These are phyloP conservation scores for Saccharomycopsis oosterbeekiorum DNA, from an alignment of 805 yeast species.

Conservation along the genomic window DNA sequence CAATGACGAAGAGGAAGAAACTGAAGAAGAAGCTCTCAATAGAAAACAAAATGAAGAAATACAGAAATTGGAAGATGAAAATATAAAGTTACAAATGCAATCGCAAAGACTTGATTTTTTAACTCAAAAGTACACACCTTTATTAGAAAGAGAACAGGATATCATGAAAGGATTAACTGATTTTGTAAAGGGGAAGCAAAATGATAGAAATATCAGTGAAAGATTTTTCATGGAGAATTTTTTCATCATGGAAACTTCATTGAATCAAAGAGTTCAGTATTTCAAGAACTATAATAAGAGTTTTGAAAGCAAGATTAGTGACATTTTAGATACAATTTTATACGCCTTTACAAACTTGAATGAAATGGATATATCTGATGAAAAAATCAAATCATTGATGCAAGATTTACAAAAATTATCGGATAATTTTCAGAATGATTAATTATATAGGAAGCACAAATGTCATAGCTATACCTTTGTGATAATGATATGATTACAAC, in stretches of 20 bases:
- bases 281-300: constrained; percentile 4
- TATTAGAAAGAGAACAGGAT: constrained; percentile 17
- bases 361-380: neutral
- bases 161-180: constrained; percentile 17
- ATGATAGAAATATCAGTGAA: constrained; percentile 11
- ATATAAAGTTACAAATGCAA: constrained; percentile 13
- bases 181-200: constrained; percentile 13
- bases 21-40: neutral
- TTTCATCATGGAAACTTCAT: neutral
- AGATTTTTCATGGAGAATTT: constrained; percentile 6
- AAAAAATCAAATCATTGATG: neutral
- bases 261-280: constrained; percentile 1
- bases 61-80: constrained; percentile 8
- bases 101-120: constrained; percentile 15
- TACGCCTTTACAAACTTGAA: neutral
- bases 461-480: neutral
- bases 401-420: neutral
- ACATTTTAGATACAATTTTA: neutral
- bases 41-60: constrained; percentile 9
- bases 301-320: constrained; percentile 1
- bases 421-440: neutral
- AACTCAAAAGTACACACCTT: constrained; percentile 13
- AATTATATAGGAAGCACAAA: neutral
- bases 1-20: constrained; percentile 1
- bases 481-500: neutral